These are phyloP conservation scores for Globisporangium nunn DNA, from an alignment of 352 stramenopile species.

Conservation along the genomic window DNA sequence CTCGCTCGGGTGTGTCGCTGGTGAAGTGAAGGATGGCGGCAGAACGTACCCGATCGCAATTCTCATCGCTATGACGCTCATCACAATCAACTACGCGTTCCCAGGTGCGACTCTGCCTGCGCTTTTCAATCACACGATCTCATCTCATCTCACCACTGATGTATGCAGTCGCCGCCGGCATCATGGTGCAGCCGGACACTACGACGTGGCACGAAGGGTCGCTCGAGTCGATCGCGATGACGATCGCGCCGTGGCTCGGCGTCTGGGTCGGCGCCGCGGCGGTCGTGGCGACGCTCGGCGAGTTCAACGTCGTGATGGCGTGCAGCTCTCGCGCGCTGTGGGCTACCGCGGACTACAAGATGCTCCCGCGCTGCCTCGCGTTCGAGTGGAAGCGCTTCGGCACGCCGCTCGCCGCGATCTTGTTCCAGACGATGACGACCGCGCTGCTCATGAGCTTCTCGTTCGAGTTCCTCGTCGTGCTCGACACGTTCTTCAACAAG, in stretches of 20 bases:
- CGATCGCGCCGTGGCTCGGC: conserved; percentile 60
- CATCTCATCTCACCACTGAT: neutral
- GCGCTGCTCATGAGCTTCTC: conserved; percentile 82
- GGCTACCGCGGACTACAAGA: conserved; percentile 80
- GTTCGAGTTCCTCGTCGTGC: conserved; percentile 73
- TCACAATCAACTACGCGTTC: conserved; percentile 84
- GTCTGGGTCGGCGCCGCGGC: conserved; percentile 76
- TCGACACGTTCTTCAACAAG: conserved; percentile 89
- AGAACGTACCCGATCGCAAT: conserved; percentile 81
- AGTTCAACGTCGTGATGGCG: conserved; percentile 86
- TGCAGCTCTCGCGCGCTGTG: conserved; percentile 76
- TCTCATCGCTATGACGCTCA: conserved; percentile 70
- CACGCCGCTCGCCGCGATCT: conserved; percentile 67
- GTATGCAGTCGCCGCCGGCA: conserved; percentile 49
- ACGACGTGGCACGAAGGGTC: conserved; percentile 64
- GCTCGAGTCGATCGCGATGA: conserved; percentile 73
- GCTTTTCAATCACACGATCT: too few relatives aligned
- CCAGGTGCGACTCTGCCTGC: conserved; percentile 24
- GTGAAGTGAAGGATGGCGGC: conserved; percentile 76
- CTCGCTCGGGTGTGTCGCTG: conserved; percentile 77
- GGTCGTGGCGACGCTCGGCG: conserved; percentile 69
- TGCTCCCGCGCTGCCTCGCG: conserved; percentile 58
- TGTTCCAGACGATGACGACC: conserved; percentile 71
- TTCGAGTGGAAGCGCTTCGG: conserved; percentile 70
- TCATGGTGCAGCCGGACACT: conserved; percentile 73